Evolutionary conservation across 2,329 filamentous ascomycete genomes (phyloP).

Genomic region (Cordyceps militaris): DNA sequence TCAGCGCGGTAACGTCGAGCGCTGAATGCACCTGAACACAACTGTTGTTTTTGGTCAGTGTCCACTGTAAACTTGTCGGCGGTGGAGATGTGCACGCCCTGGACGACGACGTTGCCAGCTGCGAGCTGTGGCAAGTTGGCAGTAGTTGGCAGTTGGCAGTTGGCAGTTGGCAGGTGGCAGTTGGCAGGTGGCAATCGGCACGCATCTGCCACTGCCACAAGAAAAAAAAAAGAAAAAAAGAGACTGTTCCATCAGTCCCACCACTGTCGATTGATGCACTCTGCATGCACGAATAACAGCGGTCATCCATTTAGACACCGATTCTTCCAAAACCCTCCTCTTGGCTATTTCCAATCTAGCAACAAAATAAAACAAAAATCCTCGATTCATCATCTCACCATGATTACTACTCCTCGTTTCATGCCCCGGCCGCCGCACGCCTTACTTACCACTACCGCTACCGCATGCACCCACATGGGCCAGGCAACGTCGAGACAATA

Average conservation of each 20-base stretch:
- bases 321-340: neutral
- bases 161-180: neutral
- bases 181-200: neutral
- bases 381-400: neutral
- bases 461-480: neutral
- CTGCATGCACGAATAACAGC: neutral
- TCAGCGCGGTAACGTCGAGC: neutral
- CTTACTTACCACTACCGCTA: no score
- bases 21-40: neutral
- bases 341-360: neutral
- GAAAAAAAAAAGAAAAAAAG: neutral
- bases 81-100: slow-evolving; percentile 5
- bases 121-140: neutral
- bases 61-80: slow-evolving; percentile 7
- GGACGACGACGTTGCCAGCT: neutral
- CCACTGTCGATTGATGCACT: neutral
- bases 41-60: neutral
- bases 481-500: neutral
- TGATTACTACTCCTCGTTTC: neutral
- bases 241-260: neutral
- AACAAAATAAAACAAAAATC: neutral
- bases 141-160: neutral
- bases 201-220: neutral
- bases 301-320: neutral
- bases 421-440: no score